Evolutionary conservation across 495 filamentous ascomycete species (phyloP).

Genomic region (Penicillium soppii): DNA sequence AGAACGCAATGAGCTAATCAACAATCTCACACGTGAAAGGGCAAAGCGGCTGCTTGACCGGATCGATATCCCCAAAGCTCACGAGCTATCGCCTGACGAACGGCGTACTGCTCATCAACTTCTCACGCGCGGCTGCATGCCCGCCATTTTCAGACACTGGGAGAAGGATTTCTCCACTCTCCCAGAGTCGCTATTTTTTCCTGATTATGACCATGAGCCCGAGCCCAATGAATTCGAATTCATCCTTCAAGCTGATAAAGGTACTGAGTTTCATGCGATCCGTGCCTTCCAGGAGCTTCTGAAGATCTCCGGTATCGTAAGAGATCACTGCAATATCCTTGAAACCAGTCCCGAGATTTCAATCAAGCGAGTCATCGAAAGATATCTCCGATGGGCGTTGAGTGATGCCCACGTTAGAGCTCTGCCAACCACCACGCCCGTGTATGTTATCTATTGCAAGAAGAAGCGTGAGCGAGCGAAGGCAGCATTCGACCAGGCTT

Average conservation of each 20-base stretch:
- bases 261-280: conserved; percentile 38
- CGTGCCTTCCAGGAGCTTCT: conserved; percentile 39
- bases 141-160: conserved; percentile 56
- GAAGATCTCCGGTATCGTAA: conserved; percentile 36
- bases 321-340: conserved; percentile 33
- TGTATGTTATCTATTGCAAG: conserved; percentile 35
- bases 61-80: conserved; percentile 22
- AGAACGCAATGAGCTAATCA: conserved; percentile 24
- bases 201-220: background rate
- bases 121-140: conserved; percentile 58
- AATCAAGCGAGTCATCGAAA: conserved; percentile 32
- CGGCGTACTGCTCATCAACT: conserved; percentile 52
- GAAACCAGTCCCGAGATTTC: conserved; percentile 23
- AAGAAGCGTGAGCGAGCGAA: conserved; percentile 28
- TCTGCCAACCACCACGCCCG: conserved; percentile 17
- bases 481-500: conserved; percentile 26
- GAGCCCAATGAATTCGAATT: conserved; percentile 30
- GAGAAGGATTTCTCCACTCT: conserved; percentile 59
- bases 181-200: conserved; percentile 56
- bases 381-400: conserved; percentile 46
- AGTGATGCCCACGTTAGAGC: conserved; percentile 32
- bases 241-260: conserved; percentile 45
- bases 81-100: conserved; percentile 50
- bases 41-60: conserved; percentile 28
- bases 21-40: conserved; percentile 30